Evolutionary conservation across 495 filamentous ascomycete genomes (phyloP).

Genomic region (Patellaria atrata): DNA sequence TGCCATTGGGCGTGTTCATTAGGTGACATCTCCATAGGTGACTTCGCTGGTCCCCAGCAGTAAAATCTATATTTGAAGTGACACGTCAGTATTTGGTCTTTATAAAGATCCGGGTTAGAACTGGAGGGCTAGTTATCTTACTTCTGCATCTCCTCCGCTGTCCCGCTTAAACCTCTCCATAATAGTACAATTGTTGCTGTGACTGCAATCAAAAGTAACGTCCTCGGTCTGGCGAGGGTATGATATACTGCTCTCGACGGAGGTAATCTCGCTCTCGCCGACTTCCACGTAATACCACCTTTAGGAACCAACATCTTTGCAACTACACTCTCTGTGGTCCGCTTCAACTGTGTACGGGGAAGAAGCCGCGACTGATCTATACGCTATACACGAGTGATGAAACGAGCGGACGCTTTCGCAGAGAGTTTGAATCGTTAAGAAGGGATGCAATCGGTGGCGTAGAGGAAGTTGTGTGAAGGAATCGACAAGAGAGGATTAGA

Average conservation of each 20-base stretch:
- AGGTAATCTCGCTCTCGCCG: conserved; percentile 65
- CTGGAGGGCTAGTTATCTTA: conserved; percentile 28
- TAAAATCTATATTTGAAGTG: conserved; percentile 54
- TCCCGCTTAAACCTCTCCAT: conserved; percentile 76
- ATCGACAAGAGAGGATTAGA: no score
- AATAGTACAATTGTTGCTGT: conserved; percentile 63
- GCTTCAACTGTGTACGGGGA: no score
- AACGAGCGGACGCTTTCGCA: no score
- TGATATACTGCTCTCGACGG: conserved; percentile 67
- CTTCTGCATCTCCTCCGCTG: conserved; percentile 85
- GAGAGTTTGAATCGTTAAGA: no score
- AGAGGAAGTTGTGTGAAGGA: no score
- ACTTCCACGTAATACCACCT: conserved; percentile 86
- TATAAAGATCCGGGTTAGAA: background rate
- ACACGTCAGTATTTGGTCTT: conserved; percentile 9
- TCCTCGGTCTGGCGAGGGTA: conserved; percentile 63
- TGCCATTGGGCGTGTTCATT: conserved; percentile 88
- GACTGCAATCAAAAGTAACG: conserved; percentile 60
- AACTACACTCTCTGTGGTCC: no score
- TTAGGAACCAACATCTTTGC: conserved; percentile 84
- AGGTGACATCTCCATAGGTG: conserved; percentile 82
- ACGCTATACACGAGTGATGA: no score
- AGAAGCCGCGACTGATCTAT: no score
- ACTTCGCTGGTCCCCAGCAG: conserved; percentile 85
- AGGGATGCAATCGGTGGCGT: no score